Conservation (phyloP, 164 flowering plant genomes). For the Liquidambar formosana region DNA sequence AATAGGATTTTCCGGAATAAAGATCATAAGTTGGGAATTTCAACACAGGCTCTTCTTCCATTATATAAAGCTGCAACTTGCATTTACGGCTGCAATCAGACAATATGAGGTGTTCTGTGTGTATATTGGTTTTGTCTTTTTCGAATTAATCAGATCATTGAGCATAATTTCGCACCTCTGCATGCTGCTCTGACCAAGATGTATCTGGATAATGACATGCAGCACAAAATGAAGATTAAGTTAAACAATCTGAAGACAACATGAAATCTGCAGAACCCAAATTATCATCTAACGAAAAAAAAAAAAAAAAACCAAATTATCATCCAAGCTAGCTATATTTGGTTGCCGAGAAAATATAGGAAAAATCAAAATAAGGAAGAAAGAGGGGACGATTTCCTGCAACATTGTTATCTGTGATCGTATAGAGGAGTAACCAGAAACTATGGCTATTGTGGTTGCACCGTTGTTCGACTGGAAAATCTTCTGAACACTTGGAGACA, state of each 20-base stretch:
- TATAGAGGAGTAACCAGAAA: no score
- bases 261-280: background rate
- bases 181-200: slow-evolving; percentile 98
- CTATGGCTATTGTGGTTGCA: no score
- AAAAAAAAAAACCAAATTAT: no score
- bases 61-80: slow-evolving; percentile 57
- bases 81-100: slow-evolving; percentile 44
- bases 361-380: no score
- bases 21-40: slow-evolving; percentile 87
- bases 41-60: slow-evolving; percentile 49
- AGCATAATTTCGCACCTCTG: slow-evolving; percentile 98
- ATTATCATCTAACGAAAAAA: no score
- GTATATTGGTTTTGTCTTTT: slow-evolving; percentile 85
- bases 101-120: slow-evolving; percentile 36
- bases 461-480: no score
- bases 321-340: no score
- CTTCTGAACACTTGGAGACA: no score
- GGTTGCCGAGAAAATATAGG: no score
- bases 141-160: slow-evolving; percentile 92
- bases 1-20: slow-evolving; percentile 53
- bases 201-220: slow-evolving; percentile 63
- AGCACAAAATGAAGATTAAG: slow-evolving; percentile 13
- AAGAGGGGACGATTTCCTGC: no score
- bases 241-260: background rate
- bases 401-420: no score